A percentile compares a stretch with the other conserved stretches of the same genome.
phyloP scores from a whole-genome alignment of 2,329 filamentous ascomycete species.

The Beauveria medogensis region DNA sequence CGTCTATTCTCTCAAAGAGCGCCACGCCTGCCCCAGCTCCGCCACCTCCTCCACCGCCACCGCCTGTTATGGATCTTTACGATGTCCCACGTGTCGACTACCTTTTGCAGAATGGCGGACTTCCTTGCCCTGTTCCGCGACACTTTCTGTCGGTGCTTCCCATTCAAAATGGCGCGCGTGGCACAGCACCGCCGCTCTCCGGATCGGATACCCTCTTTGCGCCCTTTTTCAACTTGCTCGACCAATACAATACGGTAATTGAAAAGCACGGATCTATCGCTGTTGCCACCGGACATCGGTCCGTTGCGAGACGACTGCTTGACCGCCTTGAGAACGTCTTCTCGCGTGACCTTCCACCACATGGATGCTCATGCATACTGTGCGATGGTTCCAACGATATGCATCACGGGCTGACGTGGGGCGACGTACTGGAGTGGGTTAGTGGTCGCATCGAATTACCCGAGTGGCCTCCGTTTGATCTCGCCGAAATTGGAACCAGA shows the following conservation, averaged over 20 bases:
- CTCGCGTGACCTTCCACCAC: conserved; percentile 77
- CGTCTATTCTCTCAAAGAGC: conserved; percentile 26
- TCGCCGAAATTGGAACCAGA: conserved; percentile 53
- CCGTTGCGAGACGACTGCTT: conserved; percentile 80
- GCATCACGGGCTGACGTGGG: conserved; percentile 77
- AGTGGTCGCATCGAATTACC: conserved; percentile 82
- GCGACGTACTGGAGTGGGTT: conserved; percentile 87
- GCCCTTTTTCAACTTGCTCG: conserved; percentile 72
- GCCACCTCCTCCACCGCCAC: conserved; percentile 46
- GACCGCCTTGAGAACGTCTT: conserved; percentile 93
- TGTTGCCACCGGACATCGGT: conserved; percentile 90
- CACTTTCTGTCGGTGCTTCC: conserved; percentile 61
- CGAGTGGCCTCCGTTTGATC: conserved; percentile 79
- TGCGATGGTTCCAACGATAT: conserved; percentile 58
- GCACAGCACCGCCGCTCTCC: conserved; percentile 55
- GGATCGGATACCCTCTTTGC: conserved; percentile 71
- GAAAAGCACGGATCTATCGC: conserved; percentile 80
- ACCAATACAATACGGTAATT: conserved; percentile 79
- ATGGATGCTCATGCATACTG: conserved; percentile 81
- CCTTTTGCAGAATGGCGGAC: conserved; percentile 78
- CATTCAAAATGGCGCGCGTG: conserved; percentile 45
- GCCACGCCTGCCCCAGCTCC: conserved; percentile 30
- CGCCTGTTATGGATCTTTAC: conserved; percentile 61
- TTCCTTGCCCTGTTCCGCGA: conserved; percentile 63
- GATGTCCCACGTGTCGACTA: conserved; percentile 84